Conservation (phyloP, 2,329 filamentous ascomycete genomes). For the Exophiala alcalophila region DNA sequence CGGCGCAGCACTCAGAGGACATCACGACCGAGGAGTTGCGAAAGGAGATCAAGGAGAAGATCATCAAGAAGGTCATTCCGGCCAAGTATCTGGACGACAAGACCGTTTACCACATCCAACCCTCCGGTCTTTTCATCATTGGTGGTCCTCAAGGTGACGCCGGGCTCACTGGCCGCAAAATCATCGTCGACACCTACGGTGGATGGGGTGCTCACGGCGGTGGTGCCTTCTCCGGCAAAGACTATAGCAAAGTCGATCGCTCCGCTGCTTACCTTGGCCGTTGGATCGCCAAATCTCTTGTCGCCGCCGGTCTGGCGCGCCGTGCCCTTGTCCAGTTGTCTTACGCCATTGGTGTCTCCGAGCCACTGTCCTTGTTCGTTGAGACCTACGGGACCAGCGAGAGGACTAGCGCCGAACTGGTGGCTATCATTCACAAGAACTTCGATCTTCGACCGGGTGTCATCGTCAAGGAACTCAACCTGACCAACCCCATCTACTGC, state of each 20-base stretch:
- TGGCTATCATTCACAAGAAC: constrained; percentile 90
- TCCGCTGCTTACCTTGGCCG: constrained; percentile 95
- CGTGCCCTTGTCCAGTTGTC: constrained; percentile 96
- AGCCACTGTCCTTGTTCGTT: constrained; percentile 96
- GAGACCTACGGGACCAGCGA: constrained; percentile 94
- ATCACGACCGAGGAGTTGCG: constrained; percentile 90
- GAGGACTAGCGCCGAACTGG: constrained; percentile 87
- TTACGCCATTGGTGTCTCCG: constrained; percentile 97
- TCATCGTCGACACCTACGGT: constrained; percentile 99
- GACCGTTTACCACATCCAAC: constrained; percentile 98
- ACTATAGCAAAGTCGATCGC: constrained; percentile 99
- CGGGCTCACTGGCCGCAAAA: constrained; percentile 98
- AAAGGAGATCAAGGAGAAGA: constrained; percentile 94
- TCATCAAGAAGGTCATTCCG: constrained; percentile 92
- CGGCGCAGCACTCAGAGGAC: constrained; percentile 84
- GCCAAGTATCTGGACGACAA: constrained; percentile 86
- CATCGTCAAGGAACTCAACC: constrained; percentile 94
- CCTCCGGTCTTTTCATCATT: constrained; percentile 97
- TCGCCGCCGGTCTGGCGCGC: constrained; percentile 81
- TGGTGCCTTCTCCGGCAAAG: constrained; percentile 99
- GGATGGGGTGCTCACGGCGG: constrained; percentile 99
- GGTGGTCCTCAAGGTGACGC: constrained; percentile 98
- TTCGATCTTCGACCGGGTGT: constrained; percentile 98
- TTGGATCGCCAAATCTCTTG: constrained; percentile 99
- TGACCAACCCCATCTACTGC: constrained; percentile 95